Evolutionary conservation across 192 early-diverging fungal species (phyloP), one percentile per base, ranked within the genome.

Genomic region (Coemansia nantahalensis): DNA sequence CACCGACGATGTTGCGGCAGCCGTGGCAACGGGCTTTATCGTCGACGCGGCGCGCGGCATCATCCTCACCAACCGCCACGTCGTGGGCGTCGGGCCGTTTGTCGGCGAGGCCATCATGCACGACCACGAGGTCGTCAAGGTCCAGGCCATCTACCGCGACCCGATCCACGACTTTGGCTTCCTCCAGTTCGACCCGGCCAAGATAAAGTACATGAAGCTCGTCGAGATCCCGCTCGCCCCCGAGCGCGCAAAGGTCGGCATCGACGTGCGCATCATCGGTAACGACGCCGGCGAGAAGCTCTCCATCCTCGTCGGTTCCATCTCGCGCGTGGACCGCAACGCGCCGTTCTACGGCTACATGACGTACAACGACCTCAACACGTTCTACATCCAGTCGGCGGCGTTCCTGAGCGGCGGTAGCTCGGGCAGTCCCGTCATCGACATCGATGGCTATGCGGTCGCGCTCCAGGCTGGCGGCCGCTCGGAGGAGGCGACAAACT

Each of bases 131-230:
- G 87, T 88, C 56, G 89, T 89, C 8, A 80, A 82, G 48, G 66
- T 89, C 44, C 67, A 82, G 31, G 81, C 86, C 1, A 73, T 91
- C 23, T 91, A 89, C 62, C 81, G 87, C 43, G 89, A 91, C 42
- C 89, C 89, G 2, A 68, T 89, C 12, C 89, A 91, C 60, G 89
- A 91, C 65, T 91, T 88, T 83, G 87, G 87, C 2, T 85, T 91
- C 59, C 78, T 89, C 66, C 68, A 82, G 51, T 91, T 86, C 48
- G 82, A 89, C 62, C 76, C 82, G 7, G 59, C 79, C 26, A 83
- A 84, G 44, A 45, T 74, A 15, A 21, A 38, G 43, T 66, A 59
- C 52, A 66, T 66, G 63, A 23, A 41, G 45, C 42, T 45, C 28
- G 63, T 62, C 46, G 43, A 49, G 0, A 74, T 74, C 39, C 63